Evolutionary conservation across 2,329 filamentous ascomycete species (phyloP), one percentile per base, ranked within the genome.

Genomic region (Verticillium tricorpus): DNA sequence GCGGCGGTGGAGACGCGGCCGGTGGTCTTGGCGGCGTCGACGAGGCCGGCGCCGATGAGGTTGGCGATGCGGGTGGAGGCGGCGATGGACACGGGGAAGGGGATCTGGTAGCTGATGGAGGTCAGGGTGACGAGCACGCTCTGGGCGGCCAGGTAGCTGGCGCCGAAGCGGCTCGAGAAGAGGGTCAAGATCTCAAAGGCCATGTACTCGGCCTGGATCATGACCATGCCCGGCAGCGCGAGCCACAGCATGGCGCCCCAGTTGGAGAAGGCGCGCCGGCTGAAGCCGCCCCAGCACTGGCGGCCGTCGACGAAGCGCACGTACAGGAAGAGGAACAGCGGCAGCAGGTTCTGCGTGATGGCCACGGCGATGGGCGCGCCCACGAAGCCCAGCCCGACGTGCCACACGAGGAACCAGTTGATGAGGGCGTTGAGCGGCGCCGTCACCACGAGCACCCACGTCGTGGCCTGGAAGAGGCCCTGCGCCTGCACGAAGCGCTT

Each of bases 121-220:
- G 89, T 87, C 56, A 97, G 80, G 0, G 90, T 95, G 25, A 89
- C 85, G 2, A 98, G 80, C 15, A 97, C 88, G 37, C 90, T 93
- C 74, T 99, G 93, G 0, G 95, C 93, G 0, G 94, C 94, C 1
- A 98, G 84, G 64, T 89, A 87, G 19, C 88, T 88, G 1, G 91
- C 87, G 17, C 90, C 91, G 62, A 97, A 88, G 68, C 90, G 91
- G 59, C 89, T 91, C 0, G 91, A 86, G 9, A 88, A 87, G n/a
- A 97, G 81, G 0, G 93, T 97, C 65, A 97, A 80, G 57, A 97
- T 87, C 74, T 98, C 94, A 73, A 98, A 98, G 7, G 93, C 93
- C 12, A 97, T 83, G 77, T 91, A 96, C 73, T 98, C 94, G 5
- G 94, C 93, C 73, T 96, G 88, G 2, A 98, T 90, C 93, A 97